Evolutionary conservation across 345 rosid species (phyloP).

Genomic region (Salix arbutifolia): DNA sequence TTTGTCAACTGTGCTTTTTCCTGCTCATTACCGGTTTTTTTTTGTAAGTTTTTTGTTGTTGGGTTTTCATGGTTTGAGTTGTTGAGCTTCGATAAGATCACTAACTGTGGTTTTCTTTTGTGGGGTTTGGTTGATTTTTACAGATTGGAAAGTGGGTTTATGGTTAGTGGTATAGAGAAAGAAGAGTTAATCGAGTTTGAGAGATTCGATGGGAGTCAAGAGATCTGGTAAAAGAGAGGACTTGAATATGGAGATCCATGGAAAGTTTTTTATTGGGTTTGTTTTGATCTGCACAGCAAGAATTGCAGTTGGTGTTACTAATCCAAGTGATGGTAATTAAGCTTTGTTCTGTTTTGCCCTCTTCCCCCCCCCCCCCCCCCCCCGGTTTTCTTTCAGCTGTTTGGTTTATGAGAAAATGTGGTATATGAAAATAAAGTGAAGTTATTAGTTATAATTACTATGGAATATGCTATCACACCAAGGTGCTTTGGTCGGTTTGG

Average conservation of each 20-base stretch:
- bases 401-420: slow-evolving; percentile 6
- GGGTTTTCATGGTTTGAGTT: neutral
- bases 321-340: slow-evolving; percentile 70
- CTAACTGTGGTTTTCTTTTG: slow-evolving; percentile 9
- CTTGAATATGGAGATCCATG: slow-evolving; percentile 45
- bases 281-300: slow-evolving; percentile 52
- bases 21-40: neutral
- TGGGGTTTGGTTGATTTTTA: slow-evolving; percentile 5
- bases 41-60: slow-evolving; percentile 15
- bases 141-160: slow-evolving; percentile 40
- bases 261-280: slow-evolving; percentile 39
- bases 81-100: slow-evolving; percentile 12
- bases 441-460: neutral
- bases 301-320: slow-evolving; percentile 56
- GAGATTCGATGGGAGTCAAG: slow-evolving; percentile 44
- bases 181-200: slow-evolving; percentile 21
- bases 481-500: neutral
- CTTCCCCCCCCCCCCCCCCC: neutral
- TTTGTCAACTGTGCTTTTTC: slow-evolving; percentile 11
- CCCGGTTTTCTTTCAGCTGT: neutral
- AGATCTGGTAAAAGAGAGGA: slow-evolving; percentile 43
- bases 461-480: neutral
- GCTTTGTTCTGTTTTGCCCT: neutral
- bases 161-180: slow-evolving; percentile 29
- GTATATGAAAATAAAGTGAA: neutral